Percentiles rank a stretch among this genome's conserved stretches.
These are phyloP conservation scores for Hymenoscyphus salicellus DNA, from an alignment of 2,329 filamentous ascomycete species.

Conservation along the genomic window DNA sequence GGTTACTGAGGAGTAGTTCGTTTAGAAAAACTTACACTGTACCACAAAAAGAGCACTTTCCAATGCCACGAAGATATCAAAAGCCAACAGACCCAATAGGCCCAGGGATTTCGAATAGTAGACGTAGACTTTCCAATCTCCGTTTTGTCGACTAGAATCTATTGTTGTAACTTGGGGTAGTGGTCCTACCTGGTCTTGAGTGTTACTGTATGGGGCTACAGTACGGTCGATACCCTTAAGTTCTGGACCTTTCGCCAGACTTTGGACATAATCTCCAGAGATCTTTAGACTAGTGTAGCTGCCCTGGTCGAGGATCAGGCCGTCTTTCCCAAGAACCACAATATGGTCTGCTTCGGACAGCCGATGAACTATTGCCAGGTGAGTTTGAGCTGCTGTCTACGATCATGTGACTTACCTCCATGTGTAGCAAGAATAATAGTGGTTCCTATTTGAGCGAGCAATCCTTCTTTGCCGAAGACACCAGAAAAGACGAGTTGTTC, in stretches of 20 bases:
- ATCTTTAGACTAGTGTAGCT: constrained; percentile 10
- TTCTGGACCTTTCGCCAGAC: constrained; percentile 18
- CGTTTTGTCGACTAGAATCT: constrained; percentile 27
- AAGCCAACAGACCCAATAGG: too few species aligned
- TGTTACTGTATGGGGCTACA: neutral
- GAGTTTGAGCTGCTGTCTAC: too few species aligned
- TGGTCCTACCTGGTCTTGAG: neutral
- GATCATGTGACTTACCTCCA: constrained; percentile 7
- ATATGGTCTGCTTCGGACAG: constrained; percentile 24
- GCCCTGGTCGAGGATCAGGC: constrained; percentile 35
- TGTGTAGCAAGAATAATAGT: constrained; percentile 42
- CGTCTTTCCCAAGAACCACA: constrained; percentile 36
- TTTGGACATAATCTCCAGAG: constrained; percentile 23
- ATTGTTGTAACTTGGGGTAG: neutral
- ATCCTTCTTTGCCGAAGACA: constrained; percentile 21
- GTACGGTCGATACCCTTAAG: constrained; percentile 11
- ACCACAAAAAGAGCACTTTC: too few species aligned
- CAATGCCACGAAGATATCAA: too few species aligned
- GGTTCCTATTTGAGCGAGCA: constrained; percentile 29
- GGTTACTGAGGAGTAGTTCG: too few species aligned
- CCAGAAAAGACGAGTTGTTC: constrained; percentile 26
- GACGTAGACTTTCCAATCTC: constrained; percentile 31
- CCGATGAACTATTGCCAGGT: constrained; percentile 12
- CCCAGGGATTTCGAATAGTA: constrained; percentile 15
- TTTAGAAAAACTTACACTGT: too few species aligned